Base-by-base conservation (phyloP, 306 rosid species). In the Cajanus cajan region DNA sequence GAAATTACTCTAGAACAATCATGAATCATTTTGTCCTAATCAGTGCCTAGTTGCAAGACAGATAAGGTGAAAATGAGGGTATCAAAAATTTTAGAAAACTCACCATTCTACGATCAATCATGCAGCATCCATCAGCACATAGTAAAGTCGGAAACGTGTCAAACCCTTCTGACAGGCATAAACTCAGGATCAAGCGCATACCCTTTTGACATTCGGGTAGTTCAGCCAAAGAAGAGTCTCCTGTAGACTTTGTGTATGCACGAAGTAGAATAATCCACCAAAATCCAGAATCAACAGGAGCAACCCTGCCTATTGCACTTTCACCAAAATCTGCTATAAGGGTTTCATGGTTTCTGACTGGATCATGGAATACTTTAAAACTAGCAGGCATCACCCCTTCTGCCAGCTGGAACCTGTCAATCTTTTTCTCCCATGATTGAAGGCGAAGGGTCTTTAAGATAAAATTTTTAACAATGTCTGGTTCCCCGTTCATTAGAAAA, bases 321-420 rank as follows among this genome's bases (percentile, higher is more conserved):
- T 92, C 97, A 37, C 98, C 98, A 69, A 94, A 94, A 87, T 94
- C 95, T 64, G 98, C 97, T 57, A 87, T 88, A 65, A 90, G 82
- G 59, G 95, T 94, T 64, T 94, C 97, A 24, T 34, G 76, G 80
- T 89, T 88, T 84, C 83, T 86, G 70, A 90, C 84, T 2, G 97
- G 96, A 81, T 90, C 97, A 76, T 89, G 92, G 65, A 83, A 87
- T 39, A 94, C 98, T 71, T 94, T 94, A 85, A 94, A 94, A 87
- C 97, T 94, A 52, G 98, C 98, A 24, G 97, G 98, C 98, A 92
- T 94, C 15, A 94, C 98, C 58, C 98, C 97, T 90, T 91, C 98
- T 73, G 93, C 98, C 45, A 92, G 91, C 2, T 87, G 93, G 80
- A 94, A 94, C 79, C 94, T 83, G 69, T 92, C 95, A 74, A 94